Base-by-base conservation (phyloP, 164 flowering plant genomes). In the Tinospora cordifolia region DNA sequence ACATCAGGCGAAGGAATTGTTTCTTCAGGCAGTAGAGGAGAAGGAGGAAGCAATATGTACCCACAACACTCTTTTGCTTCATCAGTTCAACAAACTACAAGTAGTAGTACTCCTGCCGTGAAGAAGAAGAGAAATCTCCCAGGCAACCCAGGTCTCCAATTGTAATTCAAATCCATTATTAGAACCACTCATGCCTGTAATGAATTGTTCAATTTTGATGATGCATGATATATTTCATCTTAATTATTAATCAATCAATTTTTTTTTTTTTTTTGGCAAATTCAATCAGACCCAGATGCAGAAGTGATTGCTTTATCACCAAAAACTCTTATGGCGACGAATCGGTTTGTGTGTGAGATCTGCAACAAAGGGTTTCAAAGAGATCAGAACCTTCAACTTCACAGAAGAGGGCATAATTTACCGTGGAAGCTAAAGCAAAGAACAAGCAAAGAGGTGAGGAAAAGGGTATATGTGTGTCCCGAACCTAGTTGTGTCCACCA, bases 361-460 rank as follows among this genome's bases (percentile, higher is more conserved):
- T 93, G 98, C 78, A 90, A 84, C 88, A 93, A 93, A 76, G 98
- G 98, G 75, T 93, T 93, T 71, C 95, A 90, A 69, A 85, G 98
- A 54, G 98, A 93, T 63, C 98, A 93, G 82, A 93, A 93, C 71
- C 88, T 93, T 44, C 98, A 93, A 69, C 87, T 93, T 0, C 98
- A 93, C 69, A 84, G 97, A 74, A 84, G 98, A 82, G 98, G 97
- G 10, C 98, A 93, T 71, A 93, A 93, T 54, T 71, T 93, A 63
- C 98, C 98, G 77, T 93, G 98, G 98, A 93, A 93, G 83, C 82
- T 93, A 2, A 90, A 85, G 84, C 97, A 90, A 69, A 86, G 95
- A 68, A 74, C 80, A 21, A 85, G 75, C 79, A 88, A 83, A 69
- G 97, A 90, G 68, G 73, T 86, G 15, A 85, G 79, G 81, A 93